Conservation (phyloP, 225 moss, liverwort and hornwort species). For the Physcomitrellopsis africana region DNA sequence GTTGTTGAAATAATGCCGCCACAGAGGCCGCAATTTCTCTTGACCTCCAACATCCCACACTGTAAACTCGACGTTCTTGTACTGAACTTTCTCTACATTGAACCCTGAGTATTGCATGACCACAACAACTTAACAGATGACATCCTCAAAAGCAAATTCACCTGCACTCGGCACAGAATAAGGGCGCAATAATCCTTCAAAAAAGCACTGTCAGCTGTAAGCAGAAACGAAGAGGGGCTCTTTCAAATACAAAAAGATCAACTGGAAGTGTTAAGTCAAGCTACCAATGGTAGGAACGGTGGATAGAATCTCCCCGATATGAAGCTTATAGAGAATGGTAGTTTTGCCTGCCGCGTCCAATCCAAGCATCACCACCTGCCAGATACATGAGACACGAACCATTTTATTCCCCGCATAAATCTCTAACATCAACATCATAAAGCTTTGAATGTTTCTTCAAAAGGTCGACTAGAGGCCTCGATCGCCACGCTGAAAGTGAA, state of each 20-base stretch:
- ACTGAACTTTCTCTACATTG: constrained; percentile 78
- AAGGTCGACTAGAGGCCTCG: neutral
- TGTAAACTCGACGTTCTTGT: constrained; percentile 78
- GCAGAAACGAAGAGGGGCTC: constrained; percentile 9
- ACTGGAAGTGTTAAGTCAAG: neutral
- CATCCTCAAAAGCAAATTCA: constrained; percentile 4
- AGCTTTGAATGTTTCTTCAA: neutral
- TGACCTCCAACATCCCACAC: constrained; percentile 82
- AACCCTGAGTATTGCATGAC: constrained; percentile 39
- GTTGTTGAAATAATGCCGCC: constrained; percentile 80
- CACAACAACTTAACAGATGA: neutral
- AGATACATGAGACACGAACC: constrained; percentile 16
- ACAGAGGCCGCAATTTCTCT: constrained; percentile 71
- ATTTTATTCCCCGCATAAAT: neutral
- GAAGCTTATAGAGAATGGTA: constrained; percentile 93
- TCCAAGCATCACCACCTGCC: constrained; percentile 92
- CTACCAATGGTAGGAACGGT: constrained; percentile 88
- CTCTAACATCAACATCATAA: neutral
- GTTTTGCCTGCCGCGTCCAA: constrained; percentile 95
- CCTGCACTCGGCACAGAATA: neutral
- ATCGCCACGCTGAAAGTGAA: constrained; percentile 3
- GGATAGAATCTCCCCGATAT: constrained; percentile 93
- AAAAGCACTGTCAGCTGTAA: constrained; percentile 10
- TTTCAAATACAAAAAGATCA: neutral
- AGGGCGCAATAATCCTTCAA: neutral